Conservation (phyloP, 75 land plant genomes). For the Adiantum capillusveneris region DNA sequence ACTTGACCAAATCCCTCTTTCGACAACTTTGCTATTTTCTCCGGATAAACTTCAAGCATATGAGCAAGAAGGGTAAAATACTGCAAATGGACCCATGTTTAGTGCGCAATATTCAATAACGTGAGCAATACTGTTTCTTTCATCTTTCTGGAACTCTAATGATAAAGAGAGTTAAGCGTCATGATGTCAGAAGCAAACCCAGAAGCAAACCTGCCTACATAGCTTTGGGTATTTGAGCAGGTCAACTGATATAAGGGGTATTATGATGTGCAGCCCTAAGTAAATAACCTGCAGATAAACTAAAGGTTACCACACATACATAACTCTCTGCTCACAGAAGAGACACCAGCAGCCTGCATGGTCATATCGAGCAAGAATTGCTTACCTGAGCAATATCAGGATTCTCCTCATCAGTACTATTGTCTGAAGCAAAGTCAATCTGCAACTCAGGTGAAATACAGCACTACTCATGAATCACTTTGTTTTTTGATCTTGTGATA, state of each 20-base stretch:
- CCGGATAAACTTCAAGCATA: conserved; percentile 95
- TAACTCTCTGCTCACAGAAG: too few relatives aligned
- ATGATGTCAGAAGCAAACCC: background rate
- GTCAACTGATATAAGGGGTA: conserved; percentile 81
- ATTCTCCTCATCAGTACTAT: conserved; percentile 36
- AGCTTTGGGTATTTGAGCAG: conserved; percentile 94
- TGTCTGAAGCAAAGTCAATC: conserved; percentile 81
- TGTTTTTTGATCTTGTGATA: background rate
- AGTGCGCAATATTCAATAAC: background rate
- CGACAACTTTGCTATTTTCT: conserved; percentile 73
- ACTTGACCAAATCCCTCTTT: conserved; percentile 63
- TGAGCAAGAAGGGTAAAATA: conserved; percentile 85
- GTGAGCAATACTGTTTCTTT: too few relatives aligned
- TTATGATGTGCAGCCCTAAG: conserved; percentile 82
- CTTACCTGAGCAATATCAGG: conserved; percentile 79
- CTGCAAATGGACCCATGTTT: conserved; percentile 30
- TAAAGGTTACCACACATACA: too few relatives aligned
- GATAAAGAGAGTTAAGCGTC: too few relatives aligned
- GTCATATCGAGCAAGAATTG: background rate
- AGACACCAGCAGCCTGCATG: background rate
- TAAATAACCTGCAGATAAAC: conserved; percentile 63
- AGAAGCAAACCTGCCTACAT: conserved; percentile 60
- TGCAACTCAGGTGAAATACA: too few relatives aligned
- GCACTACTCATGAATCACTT: background rate
- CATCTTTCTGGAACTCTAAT: too few relatives aligned